Evolutionary conservation across 192 early-diverging fungal genomes (phyloP), one percentile per base, ranked within the genome.

Genomic region (Coemansia sp.): DNA sequence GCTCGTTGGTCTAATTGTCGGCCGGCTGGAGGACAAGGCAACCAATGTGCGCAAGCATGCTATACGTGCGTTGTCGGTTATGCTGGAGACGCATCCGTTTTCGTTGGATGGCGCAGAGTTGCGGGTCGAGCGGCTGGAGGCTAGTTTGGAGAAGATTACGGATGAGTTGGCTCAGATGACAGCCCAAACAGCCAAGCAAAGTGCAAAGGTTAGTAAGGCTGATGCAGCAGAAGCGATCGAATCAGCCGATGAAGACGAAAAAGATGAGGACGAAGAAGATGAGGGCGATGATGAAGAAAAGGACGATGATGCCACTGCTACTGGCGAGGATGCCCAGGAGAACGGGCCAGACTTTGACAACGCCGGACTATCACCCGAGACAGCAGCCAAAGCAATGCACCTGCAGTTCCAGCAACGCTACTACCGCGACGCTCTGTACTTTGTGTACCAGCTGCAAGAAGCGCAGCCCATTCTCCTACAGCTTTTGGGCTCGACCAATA

Each of bases 1-100:
- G 14, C 73, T 97, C 10, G 77, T 91, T 2, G 66, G 82, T 12
- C 67, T 95, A 24, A 87, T 90, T 4, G 85, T 91, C 35, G 87
- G 89, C 21, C 84, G 93, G 32, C 78, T 98, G 23, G 86, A 93
- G 39, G 98, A 99, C 76, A 98, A 97, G 73, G 89, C 90, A 41
- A 89, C 88, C 60, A 86, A 83, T 50, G 93, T 98, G 2, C 88
- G 98, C 32, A 95, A 91, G 65, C 88, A 93, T 62, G 93, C 98
- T 0, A 90, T 98, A 53, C 93, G 93, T 62, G 84, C 92, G 0
- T 69, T 99, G 23, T 85, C 90, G 5, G 76, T 86, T 19, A 83
- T 96, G 59, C 86, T 99, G 21, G 79, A 90, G 35, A 92, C 93
- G 0, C 94, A 94, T 29, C 98, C 96, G 19, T 99, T 92, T 69